Percentiles rank a stretch among this genome's conserved stretches.
Conservation (phyloP, 106 monocot species). For the Vanilla planifolia region DNA sequence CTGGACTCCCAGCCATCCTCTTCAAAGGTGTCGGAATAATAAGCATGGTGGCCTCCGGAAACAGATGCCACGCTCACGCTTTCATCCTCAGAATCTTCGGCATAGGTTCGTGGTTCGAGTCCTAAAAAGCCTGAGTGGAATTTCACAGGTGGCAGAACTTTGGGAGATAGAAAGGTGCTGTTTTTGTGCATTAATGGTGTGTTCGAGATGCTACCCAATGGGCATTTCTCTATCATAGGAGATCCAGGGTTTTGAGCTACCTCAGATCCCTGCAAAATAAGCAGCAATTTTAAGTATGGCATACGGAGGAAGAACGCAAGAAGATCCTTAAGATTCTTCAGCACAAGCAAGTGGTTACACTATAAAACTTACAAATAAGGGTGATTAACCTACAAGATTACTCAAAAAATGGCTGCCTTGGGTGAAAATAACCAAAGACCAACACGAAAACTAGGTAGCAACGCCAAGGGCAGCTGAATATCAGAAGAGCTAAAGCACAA, state of each 20-base stretch:
- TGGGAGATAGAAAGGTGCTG: conserved; percentile 34
- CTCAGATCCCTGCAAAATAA: conserved; percentile 31
- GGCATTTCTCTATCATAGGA: conserved; percentile 46
- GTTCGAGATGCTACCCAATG: conserved; percentile 8
- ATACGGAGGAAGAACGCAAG: no score
- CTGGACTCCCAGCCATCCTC: conserved; percentile 45
- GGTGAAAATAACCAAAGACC: no score
- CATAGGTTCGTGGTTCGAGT: conserved; percentile 2
- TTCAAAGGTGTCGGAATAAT: conserved; percentile 46
- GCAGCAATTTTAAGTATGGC: background rate
- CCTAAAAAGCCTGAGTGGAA: conserved; percentile 35
- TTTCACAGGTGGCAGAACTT: conserved; percentile 34
- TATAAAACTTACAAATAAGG: no score
- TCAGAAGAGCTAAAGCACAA: background rate
- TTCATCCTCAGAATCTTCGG: conserved; percentile 43
- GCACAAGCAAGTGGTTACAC: no score
- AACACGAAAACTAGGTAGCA: no score
- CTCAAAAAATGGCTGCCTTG: no score
- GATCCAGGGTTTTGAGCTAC: conserved; percentile 24
- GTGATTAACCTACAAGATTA: no score
- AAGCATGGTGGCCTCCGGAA: conserved; percentile 34
- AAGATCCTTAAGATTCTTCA: no score
- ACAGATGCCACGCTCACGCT: conserved; percentile 53
- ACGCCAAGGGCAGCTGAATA: no score
- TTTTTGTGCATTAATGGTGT: conserved; percentile 19